Base-by-base conservation (phyloP, 2,329 filamentous ascomycete genomes). In the Fusarium kyushuense region DNA sequence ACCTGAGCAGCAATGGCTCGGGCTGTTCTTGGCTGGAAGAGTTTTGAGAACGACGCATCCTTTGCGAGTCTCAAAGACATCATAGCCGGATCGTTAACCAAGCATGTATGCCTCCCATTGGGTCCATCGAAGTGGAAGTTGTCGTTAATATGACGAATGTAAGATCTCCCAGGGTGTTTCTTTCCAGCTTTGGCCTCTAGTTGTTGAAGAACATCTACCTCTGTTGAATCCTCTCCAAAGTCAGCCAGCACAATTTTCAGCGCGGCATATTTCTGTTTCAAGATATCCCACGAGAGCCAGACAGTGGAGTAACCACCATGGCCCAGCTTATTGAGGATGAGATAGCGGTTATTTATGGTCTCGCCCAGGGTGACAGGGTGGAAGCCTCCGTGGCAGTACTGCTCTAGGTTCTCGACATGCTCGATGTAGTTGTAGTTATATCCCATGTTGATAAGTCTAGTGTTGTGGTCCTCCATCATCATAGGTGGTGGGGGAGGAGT, bases 291-390 rank as follows among this genome's bases (percentile, higher is more conserved):
- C 5, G 70, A 72, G 12, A 72, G 70, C 70, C 70, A 72, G 1
- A 71, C 70, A n/a, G 70, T 72, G n/a, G 70, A 72, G 46, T 71
- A 72, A 14, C 67, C 63, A 14, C 70, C 70, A 21, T 72, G 67
- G 11, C 70, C 70, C n/a, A 72, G 69, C 58, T 72, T 72, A 32
- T 72, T 65, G 29, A 72, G 67, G n/a, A 72, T 56, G 27, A 70
- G 54, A 36, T 72, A 72, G n/a, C 65, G 69, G 41, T 62, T 40
- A 46, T 72, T 67, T 58, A 72, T 66, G n/a, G 66, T 70, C 48
- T 72, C 69, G 21, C 70, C 69, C 4, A 72, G 49, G 3, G 58
- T 45, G 19, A 72, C 64, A 1, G 69, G 69, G 19, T 72, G 69
- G 32, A 70, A 72, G 23, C 66, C 69, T 4, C 69, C 69, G 17